These are phyloP conservation scores for Vickermania spadyakhi DNA, from an alignment of 208 protist species.

Conservation along the genomic window DNA sequence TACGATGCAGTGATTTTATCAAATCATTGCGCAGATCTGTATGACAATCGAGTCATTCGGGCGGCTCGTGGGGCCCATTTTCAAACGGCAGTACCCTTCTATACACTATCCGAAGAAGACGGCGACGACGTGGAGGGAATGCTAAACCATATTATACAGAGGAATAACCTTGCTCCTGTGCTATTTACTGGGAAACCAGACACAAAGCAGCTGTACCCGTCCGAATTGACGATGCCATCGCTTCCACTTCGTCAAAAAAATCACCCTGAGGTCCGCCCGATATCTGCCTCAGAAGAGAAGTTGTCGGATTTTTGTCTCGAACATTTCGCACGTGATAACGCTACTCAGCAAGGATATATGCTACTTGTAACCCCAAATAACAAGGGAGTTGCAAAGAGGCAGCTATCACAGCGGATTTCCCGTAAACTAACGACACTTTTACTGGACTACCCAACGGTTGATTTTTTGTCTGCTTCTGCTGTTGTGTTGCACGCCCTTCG, in stretches of 20 bases:
- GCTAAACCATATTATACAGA: slow-evolving; percentile 72
- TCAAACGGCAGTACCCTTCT: slow-evolving; percentile 70
- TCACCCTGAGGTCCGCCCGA: background rate
- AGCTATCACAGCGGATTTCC: slow-evolving; percentile 26
- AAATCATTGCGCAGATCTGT: slow-evolving; percentile 85
- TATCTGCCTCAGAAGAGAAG: background rate
- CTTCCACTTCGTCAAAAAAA: slow-evolving; percentile 1
- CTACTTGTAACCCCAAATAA: slow-evolving; percentile 80
- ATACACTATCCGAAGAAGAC: slow-evolving; percentile 75
- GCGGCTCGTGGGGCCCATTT: slow-evolving; percentile 84
- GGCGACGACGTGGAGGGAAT: slow-evolving; percentile 82
- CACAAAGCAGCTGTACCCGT: no score
- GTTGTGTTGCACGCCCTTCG: slow-evolving; percentile 67
- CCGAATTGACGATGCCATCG: no score
- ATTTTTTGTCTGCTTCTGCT: slow-evolving; percentile 53
- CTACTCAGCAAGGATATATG: slow-evolving; percentile 41
- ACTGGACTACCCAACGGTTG: slow-evolving; percentile 48
- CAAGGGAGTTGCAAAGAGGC: slow-evolving; percentile 60
- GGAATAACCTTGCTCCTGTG: slow-evolving; percentile 71
- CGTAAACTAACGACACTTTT: slow-evolving; percentile 50
- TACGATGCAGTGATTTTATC: slow-evolving; percentile 83
- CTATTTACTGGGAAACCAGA: slow-evolving; percentile 52
- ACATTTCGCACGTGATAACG: slow-evolving; percentile 8
- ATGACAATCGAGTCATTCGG: slow-evolving; percentile 81
- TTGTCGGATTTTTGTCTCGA: slow-evolving; percentile 17